Base-by-base conservation (phyloP, 2,329 filamentous ascomycete species). In the Hypoxylon sp. region DNA sequence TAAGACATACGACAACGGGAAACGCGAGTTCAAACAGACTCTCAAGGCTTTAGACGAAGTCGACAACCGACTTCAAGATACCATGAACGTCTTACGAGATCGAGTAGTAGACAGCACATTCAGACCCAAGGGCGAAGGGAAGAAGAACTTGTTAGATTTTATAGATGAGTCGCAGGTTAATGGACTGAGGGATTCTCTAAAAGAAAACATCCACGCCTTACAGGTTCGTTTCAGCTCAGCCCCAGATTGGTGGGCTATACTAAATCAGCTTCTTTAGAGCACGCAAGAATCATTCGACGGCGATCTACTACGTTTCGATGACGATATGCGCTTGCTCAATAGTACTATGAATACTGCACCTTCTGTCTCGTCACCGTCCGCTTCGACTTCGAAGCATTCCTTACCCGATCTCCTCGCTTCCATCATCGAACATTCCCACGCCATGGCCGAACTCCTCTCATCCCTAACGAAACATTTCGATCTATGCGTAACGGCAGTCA, bases 391-490 rank as follows among this genome's bases (percentile, higher is more conserved):
- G 2, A 68, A 74, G 36, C 69, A 66, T 5, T 72, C 77, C 0
- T 76, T 86, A 32, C 73, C 79, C 2, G 72, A 78, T 3, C 75
- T 84, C 30, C 74, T 90, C n/a, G 74, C 79, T 20, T 76, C 78
- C 2, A 78, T 96, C 25, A 85, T 92, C 58, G 78, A 78, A 9
- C 86, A 93, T 61, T 92, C 92, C 0, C 86, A 89, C 56, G 84
- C 87, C 63, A 93, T 95, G 85, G 93, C 92, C 4, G 80, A 87
- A 49, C 80, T 91, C 4, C 81, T 97, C 1, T 83, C 90, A 48
- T 91, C 88, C 1, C 76, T 97, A 3, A 91, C 91, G 5, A 83
- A 82, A 17, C 93, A 97, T 72, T 97, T 96, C 68, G 93, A 97
- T 69, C 83, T 96, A 59, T 97, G 93, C 69, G 90, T 96, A 9